Conservation (phyloP, 2,329 filamentous ascomycete species). For the Talaromyces amestolkiae region DNA sequence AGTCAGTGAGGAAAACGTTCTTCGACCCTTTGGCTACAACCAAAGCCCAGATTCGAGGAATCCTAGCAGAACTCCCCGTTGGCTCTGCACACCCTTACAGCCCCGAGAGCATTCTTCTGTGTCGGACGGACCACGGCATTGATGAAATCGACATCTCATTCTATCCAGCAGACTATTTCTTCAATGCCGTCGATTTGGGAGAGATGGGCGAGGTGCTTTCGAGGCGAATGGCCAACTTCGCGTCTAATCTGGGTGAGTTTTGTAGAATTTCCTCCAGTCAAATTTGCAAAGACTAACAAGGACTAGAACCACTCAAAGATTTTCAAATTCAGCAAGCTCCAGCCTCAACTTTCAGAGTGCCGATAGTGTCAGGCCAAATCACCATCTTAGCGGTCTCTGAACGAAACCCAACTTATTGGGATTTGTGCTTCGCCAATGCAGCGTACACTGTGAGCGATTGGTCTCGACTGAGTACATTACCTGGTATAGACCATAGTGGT, state of each 20-base stretch:
- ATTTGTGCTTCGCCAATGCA: conserved; percentile 13
- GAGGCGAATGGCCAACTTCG: conserved; percentile 10
- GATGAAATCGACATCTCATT: conserved; percentile 15
- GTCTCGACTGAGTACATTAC: background rate
- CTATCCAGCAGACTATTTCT: conserved; percentile 16
- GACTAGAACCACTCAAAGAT: background rate
- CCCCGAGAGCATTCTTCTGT: conserved; percentile 13
- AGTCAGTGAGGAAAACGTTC: conserved; percentile 15
- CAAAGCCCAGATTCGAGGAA: conserved; percentile 13
- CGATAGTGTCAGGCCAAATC: conserved; percentile 11
- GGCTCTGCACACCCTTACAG: conserved; percentile 17
- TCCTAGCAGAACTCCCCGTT: conserved; percentile 9
- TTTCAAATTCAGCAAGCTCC: background rate
- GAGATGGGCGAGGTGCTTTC: conserved; percentile 17
- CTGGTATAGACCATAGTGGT: background rate
- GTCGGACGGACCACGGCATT: conserved; percentile 13
- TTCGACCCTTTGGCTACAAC: conserved; percentile 14
- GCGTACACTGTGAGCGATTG: conserved; percentile 5
- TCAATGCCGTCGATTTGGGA: conserved; percentile 19
- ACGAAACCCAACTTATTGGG: conserved; percentile 14
- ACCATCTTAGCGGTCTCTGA: conserved; percentile 15
- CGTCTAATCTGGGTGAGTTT: background rate
- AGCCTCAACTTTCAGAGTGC: conserved; percentile 10
- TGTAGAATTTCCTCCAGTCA: background rate
- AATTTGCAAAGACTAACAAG: background rate